These are phyloP conservation scores for Backusella tuberculispora DNA, from an alignment of 192 early-diverging fungal species.

Conservation along the genomic window DNA sequence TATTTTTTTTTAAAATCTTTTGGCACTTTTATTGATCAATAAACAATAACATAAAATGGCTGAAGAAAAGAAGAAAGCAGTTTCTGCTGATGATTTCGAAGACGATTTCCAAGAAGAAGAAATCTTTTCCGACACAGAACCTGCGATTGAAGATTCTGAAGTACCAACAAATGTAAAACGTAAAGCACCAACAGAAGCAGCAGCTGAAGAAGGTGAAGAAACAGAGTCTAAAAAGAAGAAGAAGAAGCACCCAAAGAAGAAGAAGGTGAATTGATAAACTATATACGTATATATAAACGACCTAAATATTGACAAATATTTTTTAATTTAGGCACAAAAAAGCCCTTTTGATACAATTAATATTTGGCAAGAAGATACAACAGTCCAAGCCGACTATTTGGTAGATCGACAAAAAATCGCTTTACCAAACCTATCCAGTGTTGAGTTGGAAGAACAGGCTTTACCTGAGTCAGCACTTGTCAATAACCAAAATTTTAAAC, in stretches of 20 bases:
- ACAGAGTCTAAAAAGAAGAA: constrained; percentile 44
- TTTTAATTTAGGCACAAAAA: neutral
- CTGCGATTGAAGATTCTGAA: constrained; percentile 29
- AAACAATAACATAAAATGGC: neutral
- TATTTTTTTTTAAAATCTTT: neutral
- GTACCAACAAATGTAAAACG: constrained; percentile 37
- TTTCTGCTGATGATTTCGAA: constrained; percentile 52
- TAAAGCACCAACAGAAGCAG: constrained; percentile 11
- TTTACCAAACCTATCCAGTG: constrained; percentile 41
- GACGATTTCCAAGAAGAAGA: constrained; percentile 54
- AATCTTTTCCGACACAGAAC: constrained; percentile 38
- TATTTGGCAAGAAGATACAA: constrained; percentile 37
- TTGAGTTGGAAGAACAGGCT: constrained; percentile 45
- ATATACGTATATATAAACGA: neutral
- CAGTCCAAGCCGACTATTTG: constrained; percentile 44
- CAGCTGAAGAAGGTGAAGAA: neutral
- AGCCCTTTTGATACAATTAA: constrained; percentile 38
- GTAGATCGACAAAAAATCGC: constrained; percentile 47
- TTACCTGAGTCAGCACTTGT: constrained; percentile 43
- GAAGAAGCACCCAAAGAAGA: constrained; percentile 46
- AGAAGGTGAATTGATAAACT: neutral
- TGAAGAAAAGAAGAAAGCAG: constrained; percentile 22
- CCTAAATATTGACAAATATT: neutral
- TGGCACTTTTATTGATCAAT: neutral
- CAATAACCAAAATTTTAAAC: constrained; percentile 46